Conservation (phyloP, 495 filamentous ascomycete species). For the Podospora sp. region DNA sequence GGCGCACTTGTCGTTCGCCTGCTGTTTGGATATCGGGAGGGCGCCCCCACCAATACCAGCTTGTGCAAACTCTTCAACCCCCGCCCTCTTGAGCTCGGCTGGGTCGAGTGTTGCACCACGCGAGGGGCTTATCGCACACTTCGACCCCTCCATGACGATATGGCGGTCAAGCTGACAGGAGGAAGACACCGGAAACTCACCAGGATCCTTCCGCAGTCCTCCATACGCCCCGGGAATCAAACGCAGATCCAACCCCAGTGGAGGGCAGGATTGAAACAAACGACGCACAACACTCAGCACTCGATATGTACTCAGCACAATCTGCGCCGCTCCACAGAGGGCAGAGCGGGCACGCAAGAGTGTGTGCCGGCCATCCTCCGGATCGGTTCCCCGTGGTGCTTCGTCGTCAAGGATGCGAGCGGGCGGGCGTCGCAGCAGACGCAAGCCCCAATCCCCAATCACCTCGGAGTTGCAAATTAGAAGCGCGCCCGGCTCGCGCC, state of each 20-base stretch:
- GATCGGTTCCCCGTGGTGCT: slow-evolving; percentile 22
- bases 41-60: slow-evolving; percentile 11
- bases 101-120: not conserved
- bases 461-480: slow-evolving; percentile 8
- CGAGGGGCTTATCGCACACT: slow-evolving; percentile 12
- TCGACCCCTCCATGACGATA: slow-evolving; percentile 22
- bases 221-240: slow-evolving; percentile 22
- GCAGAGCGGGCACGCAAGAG: not conserved
- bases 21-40: slow-evolving; percentile 4
- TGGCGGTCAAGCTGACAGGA: slow-evolving; percentile 17
- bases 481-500: slow-evolving; percentile 1
- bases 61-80: not conserved
- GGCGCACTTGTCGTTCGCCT: slow-evolving; percentile 11
- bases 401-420: slow-evolving; percentile 13
- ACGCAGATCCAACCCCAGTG: slow-evolving; percentile 29
- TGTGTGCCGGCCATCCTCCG: slow-evolving; percentile 17
- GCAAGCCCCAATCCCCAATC: slow-evolving; percentile 14
- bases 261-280: slow-evolving; percentile 21
- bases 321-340: not conserved
- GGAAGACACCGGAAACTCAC: not conserved
- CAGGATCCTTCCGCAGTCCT: not conserved
- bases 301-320: too few species aligned
- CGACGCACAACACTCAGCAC: slow-evolving; percentile 3
- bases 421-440: slow-evolving; percentile 15
- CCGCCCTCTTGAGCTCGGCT: not conserved